phyloP scores from a whole-genome alignment of 2,329 filamentous ascomycete genomes.

The Phoma herbarum region DNA sequence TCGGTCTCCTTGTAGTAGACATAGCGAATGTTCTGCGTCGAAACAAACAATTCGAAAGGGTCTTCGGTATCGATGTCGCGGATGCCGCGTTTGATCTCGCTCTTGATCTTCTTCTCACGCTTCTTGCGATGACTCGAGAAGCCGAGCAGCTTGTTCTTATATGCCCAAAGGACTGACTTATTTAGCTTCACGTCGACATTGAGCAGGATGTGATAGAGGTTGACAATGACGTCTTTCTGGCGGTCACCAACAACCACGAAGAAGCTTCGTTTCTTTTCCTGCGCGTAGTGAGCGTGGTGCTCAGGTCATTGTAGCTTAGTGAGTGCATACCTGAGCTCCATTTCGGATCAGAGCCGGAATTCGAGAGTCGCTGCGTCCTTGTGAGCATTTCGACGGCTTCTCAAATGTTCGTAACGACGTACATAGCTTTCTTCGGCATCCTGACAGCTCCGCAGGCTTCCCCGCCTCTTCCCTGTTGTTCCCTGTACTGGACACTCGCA shows the following conservation, averaged over 20 bases:
- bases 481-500: conserved; percentile 1
- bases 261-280: conserved; percentile 97
- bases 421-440: conserved; percentile 54
- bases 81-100: conserved; percentile 93
- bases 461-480: conserved; percentile 35
- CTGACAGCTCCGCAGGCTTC: conserved; percentile 44
- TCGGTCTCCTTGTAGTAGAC: conserved; percentile 99
- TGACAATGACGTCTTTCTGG: conserved; percentile 95
- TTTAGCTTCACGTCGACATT: conserved; percentile 90
- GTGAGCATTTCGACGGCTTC: conserved; percentile 24
- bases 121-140: conserved; percentile 97
- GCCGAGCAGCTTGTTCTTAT: conserved; percentile 95
- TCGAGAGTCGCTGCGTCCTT: conserved; percentile 43
- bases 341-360: conserved; percentile 54
- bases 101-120: conserved; percentile 97
- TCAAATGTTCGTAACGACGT: conserved; percentile 17
- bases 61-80: conserved; percentile 92
- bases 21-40: conserved; percentile 96
- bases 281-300: conserved; percentile 24
- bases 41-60: conserved; percentile 96
- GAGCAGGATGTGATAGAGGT: conserved; percentile 92
- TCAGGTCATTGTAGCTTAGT: background rate
- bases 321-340: conserved; percentile 46
- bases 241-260: conserved; percentile 95
- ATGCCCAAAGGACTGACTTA: conserved; percentile 97